Evolutionary conservation across 306 rosid genomes (phyloP), one percentile per base, ranked within the genome.

Genomic region (Vicia faba): DNA sequence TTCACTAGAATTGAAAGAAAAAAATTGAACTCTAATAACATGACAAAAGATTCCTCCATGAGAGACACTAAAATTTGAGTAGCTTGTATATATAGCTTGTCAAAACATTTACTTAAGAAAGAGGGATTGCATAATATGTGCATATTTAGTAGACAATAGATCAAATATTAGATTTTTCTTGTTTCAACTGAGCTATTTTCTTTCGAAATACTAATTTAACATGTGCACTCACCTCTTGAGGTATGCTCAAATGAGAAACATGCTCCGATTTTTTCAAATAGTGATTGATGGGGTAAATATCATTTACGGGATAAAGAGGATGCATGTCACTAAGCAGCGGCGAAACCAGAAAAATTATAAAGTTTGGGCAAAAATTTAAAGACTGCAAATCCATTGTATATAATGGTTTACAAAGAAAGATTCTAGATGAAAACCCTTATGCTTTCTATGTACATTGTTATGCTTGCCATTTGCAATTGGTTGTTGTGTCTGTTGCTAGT

Each of bases 21-120:
- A 74, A 81, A 83, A 61, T 61, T 66, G 56, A 81, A 86, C 63
- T 89, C 97, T 44, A 93, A 81, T 50, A 89, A 85, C 69, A 89
- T 78, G 59, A 81, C 76, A 26, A 46, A 29, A 23, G 91, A 68
- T 61, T 93, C 99, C 80, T 93, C 99, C 8, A 85, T 69, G 15
- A 93, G 82, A 69, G 90, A 93, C 79, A 89, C 96, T 50, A 89
- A 74, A 71, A 88, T 73, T 50, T 89, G 88, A 78, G 89, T 97
- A 67, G 86, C 91, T 59, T 96, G 86, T 79, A 86, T 90, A 23
- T 23, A 23, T 23, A 23, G 25, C 25, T 15, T 5, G 20, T 15
- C 3, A 46, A 46, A 46, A 46, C 25, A 23, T 23, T 23, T 23
- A 7, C 2, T 46, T 15, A 35, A 4, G 53, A 46, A 10, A 45